A percentile compares a stretch with the other conserved stretches of the same genome.
These are phyloP conservation scores for Lyophyllum atratum DNA, from an alignment of 768 basidiomycete genomes.

Conservation along the genomic window DNA sequence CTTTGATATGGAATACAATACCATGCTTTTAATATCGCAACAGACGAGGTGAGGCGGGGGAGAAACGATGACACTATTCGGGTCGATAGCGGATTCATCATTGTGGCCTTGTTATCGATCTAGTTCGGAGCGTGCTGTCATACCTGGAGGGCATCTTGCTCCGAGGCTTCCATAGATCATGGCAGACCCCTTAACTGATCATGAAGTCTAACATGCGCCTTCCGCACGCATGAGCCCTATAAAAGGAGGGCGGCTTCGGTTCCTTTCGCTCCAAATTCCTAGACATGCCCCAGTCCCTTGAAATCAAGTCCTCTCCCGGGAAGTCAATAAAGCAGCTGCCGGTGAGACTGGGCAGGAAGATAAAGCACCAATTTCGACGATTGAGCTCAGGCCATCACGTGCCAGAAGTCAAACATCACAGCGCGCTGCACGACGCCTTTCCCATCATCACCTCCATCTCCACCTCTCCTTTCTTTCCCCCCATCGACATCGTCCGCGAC, in stretches of 20 bases:
- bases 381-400: slow-evolving; percentile 15
- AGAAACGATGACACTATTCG: not conserved
- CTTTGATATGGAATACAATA: slow-evolving; percentile 23
- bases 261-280: not conserved
- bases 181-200: not conserved
- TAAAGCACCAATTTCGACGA: slow-evolving; percentile 19
- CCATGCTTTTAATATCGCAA: slow-evolving; percentile 10
- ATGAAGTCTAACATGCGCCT: slow-evolving; percentile 4
- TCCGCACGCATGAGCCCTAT: slow-evolving; percentile 12
- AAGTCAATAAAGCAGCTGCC: slow-evolving; percentile 22
- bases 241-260: slow-evolving; percentile 9
- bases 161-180: slow-evolving; percentile 5
- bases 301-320: slow-evolving; percentile 16
- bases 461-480: slow-evolving; percentile 41
- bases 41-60: not conserved
- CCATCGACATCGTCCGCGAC: slow-evolving; percentile 29
- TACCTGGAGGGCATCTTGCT: not conserved
- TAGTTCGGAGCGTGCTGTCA: not conserved
- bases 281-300: slow-evolving; percentile 11
- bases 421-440: slow-evolving; percentile 17
- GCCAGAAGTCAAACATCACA: slow-evolving; percentile 24
- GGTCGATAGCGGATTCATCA: not conserved
- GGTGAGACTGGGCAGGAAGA: slow-evolving; percentile 23
- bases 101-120: not conserved
- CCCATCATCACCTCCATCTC: slow-evolving; percentile 26